Evolutionary conservation across 2,329 filamentous ascomycete genomes (phyloP).

Genomic region (Thelonectria blattea): DNA sequence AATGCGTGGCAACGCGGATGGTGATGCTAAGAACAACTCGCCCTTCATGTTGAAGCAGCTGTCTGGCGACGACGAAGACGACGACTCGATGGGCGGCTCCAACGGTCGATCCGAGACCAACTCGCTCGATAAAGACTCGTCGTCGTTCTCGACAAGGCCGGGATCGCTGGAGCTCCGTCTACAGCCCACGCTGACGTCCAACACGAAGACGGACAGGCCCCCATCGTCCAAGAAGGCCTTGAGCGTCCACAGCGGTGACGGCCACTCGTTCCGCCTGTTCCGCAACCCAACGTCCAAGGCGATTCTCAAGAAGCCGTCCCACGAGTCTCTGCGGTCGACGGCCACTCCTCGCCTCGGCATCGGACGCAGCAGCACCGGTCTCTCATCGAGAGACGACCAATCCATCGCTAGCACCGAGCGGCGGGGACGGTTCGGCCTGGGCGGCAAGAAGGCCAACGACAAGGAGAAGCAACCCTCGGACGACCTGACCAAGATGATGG

Average conservation of each 20-base stretch:
- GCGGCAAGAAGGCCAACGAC: slow-evolving; percentile 54
- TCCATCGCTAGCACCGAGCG: slow-evolving; percentile 49
- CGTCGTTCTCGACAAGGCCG: slow-evolving; percentile 64
- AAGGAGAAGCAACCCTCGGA: slow-evolving; percentile 72
- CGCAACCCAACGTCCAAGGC: slow-evolving; percentile 52
- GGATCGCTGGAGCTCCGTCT: slow-evolving; percentile 83
- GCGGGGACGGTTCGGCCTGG: slow-evolving; percentile 62
- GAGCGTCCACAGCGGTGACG: slow-evolving; percentile 56
- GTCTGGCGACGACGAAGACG: slow-evolving; percentile 49
- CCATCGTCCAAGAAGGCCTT: slow-evolving; percentile 54
- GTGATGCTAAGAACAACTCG: slow-evolving; percentile 61
- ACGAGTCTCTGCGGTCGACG: slow-evolving; percentile 59
- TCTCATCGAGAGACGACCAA: slow-evolving; percentile 49
- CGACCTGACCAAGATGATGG: slow-evolving; percentile 96
- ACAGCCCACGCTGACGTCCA: slow-evolving; percentile 77
- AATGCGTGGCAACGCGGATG: slow-evolving; percentile 45
- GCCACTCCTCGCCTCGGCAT: slow-evolving; percentile 51
- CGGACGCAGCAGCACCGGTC: slow-evolving; percentile 53
- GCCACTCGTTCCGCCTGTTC: slow-evolving; percentile 60
- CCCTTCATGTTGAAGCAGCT: slow-evolving; percentile 61
- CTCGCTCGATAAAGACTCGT: slow-evolving; percentile 51
- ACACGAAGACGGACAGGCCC: slow-evolving; percentile 45
- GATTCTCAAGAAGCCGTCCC: slow-evolving; percentile 59
- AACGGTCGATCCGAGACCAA: slow-evolving; percentile 46
- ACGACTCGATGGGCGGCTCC: slow-evolving; percentile 51